Evolutionary conservation across 2,329 filamentous ascomycete species (phyloP).

Genomic region (Colletotrichum eleusines): DNA sequence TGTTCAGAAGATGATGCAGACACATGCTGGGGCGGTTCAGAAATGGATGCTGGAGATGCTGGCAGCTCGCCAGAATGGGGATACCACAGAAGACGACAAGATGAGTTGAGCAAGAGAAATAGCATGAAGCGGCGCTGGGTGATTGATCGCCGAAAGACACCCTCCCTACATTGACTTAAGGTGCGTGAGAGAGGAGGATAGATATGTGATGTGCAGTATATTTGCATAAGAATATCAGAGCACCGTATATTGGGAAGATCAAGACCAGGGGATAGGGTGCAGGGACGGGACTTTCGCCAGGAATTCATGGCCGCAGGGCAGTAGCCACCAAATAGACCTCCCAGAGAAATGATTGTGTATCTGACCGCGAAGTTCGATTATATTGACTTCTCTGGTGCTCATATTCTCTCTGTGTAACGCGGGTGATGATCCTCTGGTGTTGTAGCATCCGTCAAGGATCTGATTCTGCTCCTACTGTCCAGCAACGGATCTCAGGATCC

Average conservation of each 20-base stretch:
- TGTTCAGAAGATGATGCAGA: constrained; percentile 68
- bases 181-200: background rate
- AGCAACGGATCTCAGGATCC: background rate
- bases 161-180: no score
- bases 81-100: constrained; percentile 65
- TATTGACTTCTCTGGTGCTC: background rate
- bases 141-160: background rate
- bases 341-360: constrained; percentile 3
- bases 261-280: background rate
- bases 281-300: constrained; percentile 5
- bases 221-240: background rate
- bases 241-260: background rate
- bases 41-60: constrained; percentile 63
- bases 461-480: accelerated
- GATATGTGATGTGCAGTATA: background rate
- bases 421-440: background rate
- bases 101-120: constrained; percentile 42
- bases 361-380: background rate
- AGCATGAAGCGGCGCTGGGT: no score
- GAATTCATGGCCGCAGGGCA: constrained; percentile 18
- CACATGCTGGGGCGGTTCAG: constrained; percentile 64
- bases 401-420: background rate
- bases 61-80: constrained; percentile 51
- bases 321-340: constrained; percentile 1
- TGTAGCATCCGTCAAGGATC: background rate